Evolutionary conservation across 2,329 filamentous ascomycete genomes (phyloP), one percentile per base, ranked within the genome.

Genomic region (Ceratocystis colombiana): DNA sequence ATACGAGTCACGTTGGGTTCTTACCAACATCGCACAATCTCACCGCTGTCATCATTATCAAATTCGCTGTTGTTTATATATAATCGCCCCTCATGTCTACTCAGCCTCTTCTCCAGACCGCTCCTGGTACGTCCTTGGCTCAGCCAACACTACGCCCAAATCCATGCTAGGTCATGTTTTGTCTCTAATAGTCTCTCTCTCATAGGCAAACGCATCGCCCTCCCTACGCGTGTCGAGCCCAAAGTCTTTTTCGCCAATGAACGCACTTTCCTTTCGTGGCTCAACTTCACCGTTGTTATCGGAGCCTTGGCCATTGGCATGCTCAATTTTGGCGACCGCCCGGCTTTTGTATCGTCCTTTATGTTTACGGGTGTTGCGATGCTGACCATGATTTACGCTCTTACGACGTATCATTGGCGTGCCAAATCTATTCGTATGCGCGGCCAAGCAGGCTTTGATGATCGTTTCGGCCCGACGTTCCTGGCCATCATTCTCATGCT

Each of bases 161-260:
- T 41, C 3, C 10, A 41, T 41, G 37, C 37, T 12, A 3, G 37
- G 37, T 15, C 37, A 41, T 41, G 10, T 41, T 41, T 37, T 55
- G 15, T 59, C 20, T 45, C 50, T 65, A 59, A 61, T 30, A n/a
- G n/a, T 65, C 17, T 45, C 25, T 22, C 45, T 28, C 48, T 53
- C n/a, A 61, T 72, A 96, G 93, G 93, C 83, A 99, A 99, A 81
- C 90, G 93, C 75, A 97, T 99, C 75, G 93, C 94, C 73, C 90
- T 99, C 70, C 94, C 94, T 67, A 96, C 93, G 68, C 91, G 94
- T 71, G 93, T 99, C 77, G 94, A 99, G 78, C 94, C 94, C 73
- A 99, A 99, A 79, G 94, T 99, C 81, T 99, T 97, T 85, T 99
- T 99, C 82, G 94, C 94, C 79, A 99, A 99, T 82, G 94, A 99